A percentile compares a stretch with the other conserved stretches of the same genome.
These are phyloP conservation scores for Trichoderma sp. DNA, from an alignment of 2,329 filamentous ascomycete genomes.

Conservation along the genomic window DNA sequence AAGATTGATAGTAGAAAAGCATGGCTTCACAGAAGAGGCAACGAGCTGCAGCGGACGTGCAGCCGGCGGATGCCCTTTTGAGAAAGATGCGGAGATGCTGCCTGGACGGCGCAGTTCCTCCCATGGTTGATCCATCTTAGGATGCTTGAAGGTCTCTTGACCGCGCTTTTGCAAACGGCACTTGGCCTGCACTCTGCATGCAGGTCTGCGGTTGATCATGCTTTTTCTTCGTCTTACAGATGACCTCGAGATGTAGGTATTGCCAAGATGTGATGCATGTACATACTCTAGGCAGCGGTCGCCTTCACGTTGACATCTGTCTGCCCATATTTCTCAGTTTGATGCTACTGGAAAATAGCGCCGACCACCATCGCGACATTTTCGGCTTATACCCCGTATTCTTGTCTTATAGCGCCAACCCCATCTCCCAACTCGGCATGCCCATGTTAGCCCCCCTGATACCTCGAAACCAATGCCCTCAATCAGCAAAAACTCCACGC, in stretches of 20 bases:
- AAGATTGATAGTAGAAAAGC: neutral
- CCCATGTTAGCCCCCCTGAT: neutral
- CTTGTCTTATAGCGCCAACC: slow-evolving; percentile 6
- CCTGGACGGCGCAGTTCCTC: neutral
- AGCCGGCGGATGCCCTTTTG: slow-evolving; percentile 19
- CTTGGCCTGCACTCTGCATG: neutral
- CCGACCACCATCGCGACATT: neutral
- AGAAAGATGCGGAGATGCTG: slow-evolving; percentile 23
- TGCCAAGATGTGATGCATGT: no score
- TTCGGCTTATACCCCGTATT: slow-evolving; percentile 13
- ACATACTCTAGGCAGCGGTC: neutral
- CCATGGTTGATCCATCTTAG: no score
- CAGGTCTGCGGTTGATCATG: neutral
- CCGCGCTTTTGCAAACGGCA: neutral
- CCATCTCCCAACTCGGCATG: slow-evolving; percentile 5
- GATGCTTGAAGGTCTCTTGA: neutral
- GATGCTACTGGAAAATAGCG: neutral
- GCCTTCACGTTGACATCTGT: neutral
- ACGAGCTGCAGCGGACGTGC: neutral
- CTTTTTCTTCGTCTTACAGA: no score
- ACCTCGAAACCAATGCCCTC: neutral
- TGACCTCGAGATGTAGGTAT: no score
- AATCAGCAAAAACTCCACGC: neutral
- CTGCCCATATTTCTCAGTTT: neutral
- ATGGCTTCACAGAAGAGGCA: neutral